phyloP scores from a whole-genome alignment of 495 filamentous ascomycete genomes.

The Durotheca rogersii region DNA sequence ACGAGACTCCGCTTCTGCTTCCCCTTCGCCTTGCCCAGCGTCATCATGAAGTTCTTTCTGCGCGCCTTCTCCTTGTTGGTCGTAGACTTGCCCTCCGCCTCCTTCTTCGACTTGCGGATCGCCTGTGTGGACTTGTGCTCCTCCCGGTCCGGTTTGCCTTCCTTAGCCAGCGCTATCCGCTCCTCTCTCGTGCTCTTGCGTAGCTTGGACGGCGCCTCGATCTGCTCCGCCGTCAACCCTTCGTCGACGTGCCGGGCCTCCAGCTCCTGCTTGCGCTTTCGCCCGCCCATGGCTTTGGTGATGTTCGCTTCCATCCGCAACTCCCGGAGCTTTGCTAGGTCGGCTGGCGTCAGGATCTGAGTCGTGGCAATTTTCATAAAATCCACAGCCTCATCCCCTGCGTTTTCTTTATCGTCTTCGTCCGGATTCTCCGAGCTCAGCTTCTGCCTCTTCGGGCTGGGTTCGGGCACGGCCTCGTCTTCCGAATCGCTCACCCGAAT shows the following conservation, averaged over 20 bases:
- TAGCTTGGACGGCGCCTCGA: slow-evolving; percentile 71
- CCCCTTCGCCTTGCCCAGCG: slow-evolving; percentile 84
- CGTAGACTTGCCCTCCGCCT: slow-evolving; percentile 83
- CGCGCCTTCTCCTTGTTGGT: slow-evolving; percentile 98
- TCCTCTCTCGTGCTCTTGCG: slow-evolving; percentile 79
- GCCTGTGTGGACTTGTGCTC: slow-evolving; percentile 82
- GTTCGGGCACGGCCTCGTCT: slow-evolving; percentile 65
- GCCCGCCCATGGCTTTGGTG: slow-evolving; percentile 57
- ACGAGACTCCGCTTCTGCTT: slow-evolving; percentile 92
- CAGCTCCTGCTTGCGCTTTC: slow-evolving; percentile 50
- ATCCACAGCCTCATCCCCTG: slow-evolving; percentile 39
- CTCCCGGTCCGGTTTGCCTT: slow-evolving; percentile 67
- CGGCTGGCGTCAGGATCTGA: slow-evolving; percentile 85
- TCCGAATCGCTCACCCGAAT: slow-evolving; percentile 87
- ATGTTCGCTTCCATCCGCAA: slow-evolving; percentile 72
- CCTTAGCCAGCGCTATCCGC: slow-evolving; percentile 72
- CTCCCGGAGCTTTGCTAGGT: slow-evolving; percentile 88
- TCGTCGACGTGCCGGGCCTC: slow-evolving; percentile 72
- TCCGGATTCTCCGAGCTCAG: slow-evolving; percentile 37
- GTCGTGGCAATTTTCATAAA: slow-evolving; percentile 77
- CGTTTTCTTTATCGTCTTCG: slow-evolving; percentile 44
- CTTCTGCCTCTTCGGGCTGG: slow-evolving; percentile 62
- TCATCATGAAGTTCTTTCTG: slow-evolving; percentile 98
- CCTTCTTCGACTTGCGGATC: slow-evolving; percentile 78
- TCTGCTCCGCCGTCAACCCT: slow-evolving; percentile 80